phyloP scores from a whole-genome alignment of 768 basidiomycete genomes.

The Russula sp. region DNA sequence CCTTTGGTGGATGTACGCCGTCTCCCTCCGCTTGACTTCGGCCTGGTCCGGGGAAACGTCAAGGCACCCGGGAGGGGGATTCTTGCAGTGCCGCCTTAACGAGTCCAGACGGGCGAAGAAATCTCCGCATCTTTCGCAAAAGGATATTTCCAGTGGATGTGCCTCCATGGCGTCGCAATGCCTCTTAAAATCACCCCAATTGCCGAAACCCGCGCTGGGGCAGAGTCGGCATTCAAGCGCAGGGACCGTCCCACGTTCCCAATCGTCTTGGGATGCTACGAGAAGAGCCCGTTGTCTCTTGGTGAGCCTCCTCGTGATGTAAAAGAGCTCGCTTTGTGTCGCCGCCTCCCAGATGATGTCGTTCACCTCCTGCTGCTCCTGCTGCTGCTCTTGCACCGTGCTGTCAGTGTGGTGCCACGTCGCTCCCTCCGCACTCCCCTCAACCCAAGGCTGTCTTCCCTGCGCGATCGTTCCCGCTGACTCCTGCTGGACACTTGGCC shows the following conservation, averaged over 20 bases:
- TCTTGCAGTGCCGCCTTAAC: background rate
- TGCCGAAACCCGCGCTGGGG: background rate
- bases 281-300: background rate
- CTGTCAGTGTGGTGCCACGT: background rate
- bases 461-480: background rate
- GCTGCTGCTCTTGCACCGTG: background rate
- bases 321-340: background rate
- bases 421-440: background rate
- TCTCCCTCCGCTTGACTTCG: background rate
- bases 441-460: background rate
- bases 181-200: background rate
- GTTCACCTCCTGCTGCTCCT: too few species aligned
- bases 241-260: background rate
- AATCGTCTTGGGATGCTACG: background rate
- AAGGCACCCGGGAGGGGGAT: background rate
- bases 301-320: background rate
- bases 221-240: background rate
- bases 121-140: background rate
- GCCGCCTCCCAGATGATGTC: too few species aligned
- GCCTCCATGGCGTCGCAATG: background rate
- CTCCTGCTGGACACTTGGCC: constrained; percentile 1
- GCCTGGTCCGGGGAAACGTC: background rate
- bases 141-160: background rate
- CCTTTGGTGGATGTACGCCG: background rate
- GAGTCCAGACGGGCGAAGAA: background rate